A percentile compares a stretch with the other conserved stretches of the same genome.
These are phyloP conservation scores for Berberis thunbergii DNA, from an alignment of 164 flowering plant species.

Conservation along the genomic window DNA sequence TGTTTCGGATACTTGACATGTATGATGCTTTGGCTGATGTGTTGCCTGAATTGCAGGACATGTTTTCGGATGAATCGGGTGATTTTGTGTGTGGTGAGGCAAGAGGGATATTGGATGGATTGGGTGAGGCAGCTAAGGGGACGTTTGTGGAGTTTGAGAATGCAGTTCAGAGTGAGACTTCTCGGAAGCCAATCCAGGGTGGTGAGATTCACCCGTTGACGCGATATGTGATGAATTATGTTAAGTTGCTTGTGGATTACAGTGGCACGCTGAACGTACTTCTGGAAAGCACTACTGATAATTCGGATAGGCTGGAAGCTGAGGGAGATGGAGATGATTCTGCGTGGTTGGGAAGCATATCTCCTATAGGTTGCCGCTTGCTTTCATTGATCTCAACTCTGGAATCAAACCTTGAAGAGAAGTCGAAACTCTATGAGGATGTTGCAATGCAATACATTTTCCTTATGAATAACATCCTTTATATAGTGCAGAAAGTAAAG, in stretches of 20 bases:
- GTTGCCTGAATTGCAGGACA: conserved; percentile 34
- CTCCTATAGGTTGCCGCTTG: conserved; percentile 42
- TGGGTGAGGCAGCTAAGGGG: conserved; percentile 62
- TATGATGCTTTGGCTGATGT: conserved; percentile 49
- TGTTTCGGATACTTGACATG: conserved; percentile 74
- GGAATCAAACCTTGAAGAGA: conserved; percentile 72
- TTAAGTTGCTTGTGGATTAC: conserved; percentile 64
- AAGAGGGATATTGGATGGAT: conserved; percentile 33
- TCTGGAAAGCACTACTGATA: conserved; percentile 23
- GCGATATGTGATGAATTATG: conserved; percentile 85
- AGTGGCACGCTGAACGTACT: conserved; percentile 48
- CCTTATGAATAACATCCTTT: neutral
- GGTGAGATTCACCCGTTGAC: conserved; percentile 73
- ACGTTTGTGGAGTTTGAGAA: conserved; percentile 79
- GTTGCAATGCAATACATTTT: conserved; percentile 36
- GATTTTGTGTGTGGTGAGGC: conserved; percentile 47
- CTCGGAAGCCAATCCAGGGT: conserved; percentile 44
- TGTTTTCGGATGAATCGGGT: conserved; percentile 38
- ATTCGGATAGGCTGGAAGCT: conserved; percentile 5
- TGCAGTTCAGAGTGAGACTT: conserved; percentile 50
- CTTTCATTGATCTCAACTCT: conserved; percentile 33
- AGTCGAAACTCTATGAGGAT: conserved; percentile 68
- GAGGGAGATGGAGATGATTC: conserved; percentile 23
- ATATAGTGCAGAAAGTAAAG: neutral
- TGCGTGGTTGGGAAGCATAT: conserved; percentile 14